Conservation (phyloP, 1,284 basidiomycete genomes). For the Ceratobasidium sp. region DNA sequence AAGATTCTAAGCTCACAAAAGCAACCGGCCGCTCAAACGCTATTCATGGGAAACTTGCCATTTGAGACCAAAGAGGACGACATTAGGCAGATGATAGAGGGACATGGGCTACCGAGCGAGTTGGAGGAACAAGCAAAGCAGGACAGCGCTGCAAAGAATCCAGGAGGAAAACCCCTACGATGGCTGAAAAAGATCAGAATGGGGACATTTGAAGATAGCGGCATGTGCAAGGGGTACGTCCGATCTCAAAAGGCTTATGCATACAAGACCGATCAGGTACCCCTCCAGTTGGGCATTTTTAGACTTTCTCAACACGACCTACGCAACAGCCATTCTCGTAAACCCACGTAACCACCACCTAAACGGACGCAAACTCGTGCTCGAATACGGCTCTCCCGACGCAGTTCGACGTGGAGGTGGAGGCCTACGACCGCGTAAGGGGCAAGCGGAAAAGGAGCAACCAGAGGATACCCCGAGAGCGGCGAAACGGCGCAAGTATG, state of each 20-base stretch:
- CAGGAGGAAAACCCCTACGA: conserved; percentile 49
- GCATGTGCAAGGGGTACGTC: conserved; percentile 92
- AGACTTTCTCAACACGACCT: conserved; percentile 84
- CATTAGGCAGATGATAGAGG: conserved; percentile 78
- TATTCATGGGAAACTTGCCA: conserved; percentile 91
- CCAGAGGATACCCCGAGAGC: conserved; percentile 46
- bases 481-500: conserved; percentile 53
- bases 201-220: conserved; percentile 96
- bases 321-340: conserved; percentile 85
- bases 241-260: not conserved
- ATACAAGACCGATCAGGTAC: conserved; percentile 9
- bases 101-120: conserved; percentile 62
- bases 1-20: conserved; percentile 86
- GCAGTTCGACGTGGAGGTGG: conserved; percentile 77
- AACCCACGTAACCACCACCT: conserved; percentile 88
- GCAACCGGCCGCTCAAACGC: conserved; percentile 82
- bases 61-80: conserved; percentile 86
- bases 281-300: conserved; percentile 88
- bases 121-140: conserved; percentile 51
- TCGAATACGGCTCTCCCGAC: conserved; percentile 90
- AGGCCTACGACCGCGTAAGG: conserved; percentile 33
- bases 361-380: conserved; percentile 84
- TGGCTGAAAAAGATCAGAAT: conserved; percentile 92
- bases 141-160: conserved; percentile 35
- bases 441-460: conserved; percentile 47